phyloP scores from a whole-genome alignment of 768 basidiomycete genomes.

The Cystoderma amianthinum region DNA sequence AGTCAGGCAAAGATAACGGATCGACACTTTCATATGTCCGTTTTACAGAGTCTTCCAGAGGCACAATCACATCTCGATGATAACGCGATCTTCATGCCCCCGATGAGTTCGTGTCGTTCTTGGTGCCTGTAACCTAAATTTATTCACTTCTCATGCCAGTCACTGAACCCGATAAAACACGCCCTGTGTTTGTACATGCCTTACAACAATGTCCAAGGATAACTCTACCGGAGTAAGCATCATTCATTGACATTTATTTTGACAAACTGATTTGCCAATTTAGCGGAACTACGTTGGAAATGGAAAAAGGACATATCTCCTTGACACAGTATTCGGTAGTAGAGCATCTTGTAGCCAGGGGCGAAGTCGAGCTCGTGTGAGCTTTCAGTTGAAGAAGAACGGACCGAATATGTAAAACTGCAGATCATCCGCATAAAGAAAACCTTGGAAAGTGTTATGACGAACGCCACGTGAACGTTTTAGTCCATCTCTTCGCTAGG shows the following conservation, averaged over 20 bases:
- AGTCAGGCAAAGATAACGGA: conserved; percentile 78
- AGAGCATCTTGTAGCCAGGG: conserved; percentile 64
- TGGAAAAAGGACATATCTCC: conserved; percentile 79
- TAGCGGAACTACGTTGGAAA: conserved; percentile 63
- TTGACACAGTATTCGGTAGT: conserved; percentile 72
- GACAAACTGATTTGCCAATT: not conserved
- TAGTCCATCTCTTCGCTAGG: conserved; percentile 34
- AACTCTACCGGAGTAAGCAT: conserved; percentile 60
- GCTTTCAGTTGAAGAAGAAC: too few species aligned
- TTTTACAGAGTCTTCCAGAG: conserved; percentile 77
- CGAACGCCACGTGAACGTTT: conserved; percentile 32
- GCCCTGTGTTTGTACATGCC: conserved; percentile 80
- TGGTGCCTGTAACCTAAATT: not conserved
- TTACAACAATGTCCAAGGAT: conserved; percentile 61
- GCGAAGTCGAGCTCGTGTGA: conserved; percentile 73
- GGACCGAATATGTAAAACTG: conserved; percentile 1
- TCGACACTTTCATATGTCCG: conserved; percentile 71
- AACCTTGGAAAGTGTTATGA: conserved; percentile 8
- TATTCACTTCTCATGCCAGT: conserved; percentile 39
- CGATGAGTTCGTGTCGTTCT: conserved; percentile 54
- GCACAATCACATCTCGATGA: conserved; percentile 76
- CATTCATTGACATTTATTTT: not conserved
- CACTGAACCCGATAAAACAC: conserved; percentile 65
- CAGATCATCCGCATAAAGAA: not conserved
- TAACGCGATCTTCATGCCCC: conserved; percentile 57